Conservation (phyloP, 1,139 yeast genomes). For the Geotrichum aggregatum region DNA sequence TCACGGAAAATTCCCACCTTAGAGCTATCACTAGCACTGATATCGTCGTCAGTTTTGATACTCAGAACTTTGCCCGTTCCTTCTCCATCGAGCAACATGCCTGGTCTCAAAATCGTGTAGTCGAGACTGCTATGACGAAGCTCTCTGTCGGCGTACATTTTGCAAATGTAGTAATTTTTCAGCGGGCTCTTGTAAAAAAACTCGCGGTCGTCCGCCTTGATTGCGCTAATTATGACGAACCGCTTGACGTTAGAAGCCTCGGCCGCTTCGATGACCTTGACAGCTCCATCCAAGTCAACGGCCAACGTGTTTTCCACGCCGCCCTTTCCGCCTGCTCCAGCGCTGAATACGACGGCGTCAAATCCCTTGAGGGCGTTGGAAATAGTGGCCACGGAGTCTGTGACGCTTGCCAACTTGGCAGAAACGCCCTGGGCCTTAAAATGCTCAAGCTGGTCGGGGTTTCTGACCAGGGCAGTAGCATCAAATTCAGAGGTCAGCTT, state of each 20-base stretch:
- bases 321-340: slow-evolving; percentile 58
- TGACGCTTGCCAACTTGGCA: slow-evolving; percentile 42
- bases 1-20: slow-evolving; percentile 2
- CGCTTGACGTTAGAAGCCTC: slow-evolving; percentile 45
- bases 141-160: slow-evolving; percentile 54
- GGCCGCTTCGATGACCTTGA: slow-evolving; percentile 55
- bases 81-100: slow-evolving; percentile 41
- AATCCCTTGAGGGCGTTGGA: slow-evolving; percentile 44
- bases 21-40: not conserved
- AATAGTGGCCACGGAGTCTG: slow-evolving; percentile 39
- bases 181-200: slow-evolving; percentile 39
- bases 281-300: slow-evolving; percentile 62
- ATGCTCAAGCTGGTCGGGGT: slow-evolving; percentile 43
- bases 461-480: slow-evolving; percentile 53
- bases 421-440: slow-evolving; percentile 41
- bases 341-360: slow-evolving; percentile 58
- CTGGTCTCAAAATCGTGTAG: slow-evolving; percentile 54
- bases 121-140: slow-evolving; percentile 42
- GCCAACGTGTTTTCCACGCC: slow-evolving; percentile 46
- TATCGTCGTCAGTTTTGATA: not conserved
- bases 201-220: slow-evolving; percentile 50
- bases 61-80: slow-evolving; percentile 40
- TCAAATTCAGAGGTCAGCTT: slow-evolving; percentile 32
- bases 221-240: slow-evolving; percentile 54
- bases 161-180: slow-evolving; percentile 49